Evolutionary conservation across 164 flowering plant genomes (phyloP), one percentile per base, ranked within the genome.

Genomic region (Chimonanthus praecox): DNA sequence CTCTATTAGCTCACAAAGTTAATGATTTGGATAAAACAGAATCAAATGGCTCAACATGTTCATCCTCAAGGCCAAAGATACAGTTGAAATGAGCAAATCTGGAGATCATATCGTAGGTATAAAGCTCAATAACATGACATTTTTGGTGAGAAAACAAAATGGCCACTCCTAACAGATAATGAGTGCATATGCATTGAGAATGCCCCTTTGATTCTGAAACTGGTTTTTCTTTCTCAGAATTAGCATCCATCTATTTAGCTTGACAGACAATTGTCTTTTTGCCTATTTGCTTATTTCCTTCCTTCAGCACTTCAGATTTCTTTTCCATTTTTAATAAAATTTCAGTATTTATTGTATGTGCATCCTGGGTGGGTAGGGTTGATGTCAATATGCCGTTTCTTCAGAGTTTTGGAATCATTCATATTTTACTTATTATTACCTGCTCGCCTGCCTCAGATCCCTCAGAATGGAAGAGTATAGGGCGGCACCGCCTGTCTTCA

Each of bases 401-500:
- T 68, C 47, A 16, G n/a, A 47, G 18, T 48, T 47, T 20, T 7
- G 16, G 70, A 6, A 15, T 68, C 48, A n/a, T 54, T 2, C 16
- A 9, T 54, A 54, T 54, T 47, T 47, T 6, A 15, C 43, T 4
- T 9, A 45, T 33, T 65, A 4, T 70, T 84, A 92, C 99, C 97
- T 88, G 87, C 63, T 90, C 87, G 82, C 84, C 87, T 64, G 80
- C 74, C 51, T 86, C 94, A 10, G 76, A 75, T 66, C 88, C 87
- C 75, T 88, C 98, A 0, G 94, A 84, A 64, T 90, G 87, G 72
- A 95, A 94, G 8, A 95, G 83, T 74, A 95, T 94, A 33, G 99
- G 99, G 58, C 99, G 88, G 79, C 99, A 95, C 49, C 97, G 90
- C 83, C 92, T 94, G 77, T 96, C 99, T 86, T 94, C 99, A 80